phyloP scores from a whole-genome alignment of 1,139 yeast genomes.

The Arxiozyma heterogenica region DNA sequence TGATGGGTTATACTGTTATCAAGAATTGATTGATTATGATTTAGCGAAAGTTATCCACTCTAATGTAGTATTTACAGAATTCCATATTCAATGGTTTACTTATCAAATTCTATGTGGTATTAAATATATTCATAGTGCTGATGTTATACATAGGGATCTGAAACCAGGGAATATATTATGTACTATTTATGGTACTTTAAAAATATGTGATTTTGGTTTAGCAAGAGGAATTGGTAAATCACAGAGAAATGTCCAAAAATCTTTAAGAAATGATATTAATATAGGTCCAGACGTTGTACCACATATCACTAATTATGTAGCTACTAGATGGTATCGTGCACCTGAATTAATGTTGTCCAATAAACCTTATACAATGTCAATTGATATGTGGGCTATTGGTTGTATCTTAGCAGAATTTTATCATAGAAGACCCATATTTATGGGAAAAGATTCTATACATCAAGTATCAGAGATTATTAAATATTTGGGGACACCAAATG shows the following conservation, averaged over 20 bases:
- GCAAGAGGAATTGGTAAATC: constrained; percentile 54
- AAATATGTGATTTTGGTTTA: constrained; percentile 82
- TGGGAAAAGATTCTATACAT: constrained; percentile 56
- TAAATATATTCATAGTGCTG: constrained; percentile 77
- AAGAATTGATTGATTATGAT: constrained; percentile 74
- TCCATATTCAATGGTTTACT: constrained; percentile 64
- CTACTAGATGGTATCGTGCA: constrained; percentile 93
- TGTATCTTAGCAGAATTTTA: constrained; percentile 71
- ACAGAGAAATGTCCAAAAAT: constrained; percentile 32
- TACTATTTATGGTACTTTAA: constrained; percentile 58
- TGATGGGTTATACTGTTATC: constrained; percentile 80
- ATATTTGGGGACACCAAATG: constrained; percentile 53
- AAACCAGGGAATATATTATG: constrained; percentile 80
- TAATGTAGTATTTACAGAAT: constrained; percentile 68
- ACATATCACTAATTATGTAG: constrained; percentile 76
- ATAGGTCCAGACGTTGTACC: constrained; percentile 20
- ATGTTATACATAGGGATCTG: constrained; percentile 74
- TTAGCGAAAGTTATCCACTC: constrained; percentile 71
- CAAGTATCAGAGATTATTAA: constrained; percentile 57
- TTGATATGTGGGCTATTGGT: constrained; percentile 77
- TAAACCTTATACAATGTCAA: constrained; percentile 44
- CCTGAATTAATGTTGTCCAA: constrained; percentile 75
- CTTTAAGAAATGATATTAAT: constrained; percentile 18
- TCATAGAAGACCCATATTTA: constrained; percentile 63
- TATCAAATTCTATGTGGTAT: constrained; percentile 77